These are phyloP conservation scores for Teratosphaeria viscida DNA, from an alignment of 2,329 filamentous ascomycete genomes.

Conservation along the genomic window DNA sequence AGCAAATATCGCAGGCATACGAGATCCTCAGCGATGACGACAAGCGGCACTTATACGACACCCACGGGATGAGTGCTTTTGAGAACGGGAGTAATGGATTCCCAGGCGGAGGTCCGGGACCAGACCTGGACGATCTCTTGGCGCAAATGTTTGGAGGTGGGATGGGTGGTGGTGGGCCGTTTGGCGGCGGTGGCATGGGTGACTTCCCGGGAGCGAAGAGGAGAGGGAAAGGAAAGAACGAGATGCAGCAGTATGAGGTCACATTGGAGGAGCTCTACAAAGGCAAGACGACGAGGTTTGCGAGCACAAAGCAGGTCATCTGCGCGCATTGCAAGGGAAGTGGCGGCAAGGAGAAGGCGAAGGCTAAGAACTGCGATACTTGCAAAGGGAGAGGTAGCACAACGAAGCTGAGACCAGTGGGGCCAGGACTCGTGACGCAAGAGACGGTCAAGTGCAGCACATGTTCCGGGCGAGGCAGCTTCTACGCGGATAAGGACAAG, in stretches of 20 bases:
- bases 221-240: slow-evolving; percentile 56
- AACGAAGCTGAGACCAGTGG: slow-evolving; percentile 70
- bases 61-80: slow-evolving; percentile 91
- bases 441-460: slow-evolving; percentile 69
- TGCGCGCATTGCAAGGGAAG: slow-evolving; percentile 79
- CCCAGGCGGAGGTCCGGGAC: slow-evolving; percentile 53
- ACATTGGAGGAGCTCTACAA: slow-evolving; percentile 93
- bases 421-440: slow-evolving; percentile 75
- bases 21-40: slow-evolving; percentile 96
- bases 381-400: slow-evolving; percentile 71
- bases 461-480: slow-evolving; percentile 74
- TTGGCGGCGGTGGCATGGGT: slow-evolving; percentile 34
- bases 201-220: slow-evolving; percentile 31
- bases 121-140: slow-evolving; percentile 85
- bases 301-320: slow-evolving; percentile 85
- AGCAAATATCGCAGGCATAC: slow-evolving; percentile 85
- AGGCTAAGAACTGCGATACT: slow-evolving; percentile 68
- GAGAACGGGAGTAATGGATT: slow-evolving; percentile 58
- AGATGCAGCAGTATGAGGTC: slow-evolving; percentile 85
- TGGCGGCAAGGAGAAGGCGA: slow-evolving; percentile 86
- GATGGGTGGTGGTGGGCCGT: slow-evolving; percentile 37
- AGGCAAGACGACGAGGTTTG: slow-evolving; percentile 95
- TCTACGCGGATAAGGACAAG: slow-evolving; percentile 91
- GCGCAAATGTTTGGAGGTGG: slow-evolving; percentile 72
- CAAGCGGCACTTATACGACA: slow-evolving; percentile 84